Evolutionary conservation across 139 green algal genomes (phyloP).

Genomic region (Micractinium sp.): DNA sequence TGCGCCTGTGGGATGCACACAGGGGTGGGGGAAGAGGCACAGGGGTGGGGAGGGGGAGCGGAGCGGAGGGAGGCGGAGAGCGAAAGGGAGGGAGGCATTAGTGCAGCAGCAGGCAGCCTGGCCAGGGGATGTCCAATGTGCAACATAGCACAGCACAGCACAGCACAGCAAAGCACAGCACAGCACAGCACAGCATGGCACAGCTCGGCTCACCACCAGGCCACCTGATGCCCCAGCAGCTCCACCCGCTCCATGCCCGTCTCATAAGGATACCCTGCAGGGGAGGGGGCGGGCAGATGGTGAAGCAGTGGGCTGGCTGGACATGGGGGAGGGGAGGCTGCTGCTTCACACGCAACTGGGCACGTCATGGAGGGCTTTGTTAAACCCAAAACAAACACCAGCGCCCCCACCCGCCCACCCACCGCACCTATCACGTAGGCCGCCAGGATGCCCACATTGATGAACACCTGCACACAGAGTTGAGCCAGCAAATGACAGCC

Average conservation of each 20-base stretch:
- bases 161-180: no score
- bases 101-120: no score
- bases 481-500: background rate
- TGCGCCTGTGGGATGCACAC: slow-evolving; percentile 51
- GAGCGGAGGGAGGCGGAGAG: background rate
- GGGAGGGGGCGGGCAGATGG: no score
- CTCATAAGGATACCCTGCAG: slow-evolving; percentile 50
- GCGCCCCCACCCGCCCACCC: no score
- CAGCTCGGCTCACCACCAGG: slow-evolving; percentile 33
- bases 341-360: no score
- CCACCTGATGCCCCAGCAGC: slow-evolving; percentile 12
- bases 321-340: no score
- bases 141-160: no score
- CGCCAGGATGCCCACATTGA: slow-evolving; percentile 79
- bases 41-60: background rate
- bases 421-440: slow-evolving; percentile 59
- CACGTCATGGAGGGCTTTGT: no score
- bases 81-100: background rate
- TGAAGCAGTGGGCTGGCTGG: no score
- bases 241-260: slow-evolving; percentile 40
- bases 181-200: no score
- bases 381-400: no score
- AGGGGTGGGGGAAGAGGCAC: background rate
- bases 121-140: no score
- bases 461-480: slow-evolving; percentile 47